Evolutionary conservation across 805 yeast species (phyloP), one percentile per base, ranked within the genome.

Genomic region (Candida stauntonica): DNA sequence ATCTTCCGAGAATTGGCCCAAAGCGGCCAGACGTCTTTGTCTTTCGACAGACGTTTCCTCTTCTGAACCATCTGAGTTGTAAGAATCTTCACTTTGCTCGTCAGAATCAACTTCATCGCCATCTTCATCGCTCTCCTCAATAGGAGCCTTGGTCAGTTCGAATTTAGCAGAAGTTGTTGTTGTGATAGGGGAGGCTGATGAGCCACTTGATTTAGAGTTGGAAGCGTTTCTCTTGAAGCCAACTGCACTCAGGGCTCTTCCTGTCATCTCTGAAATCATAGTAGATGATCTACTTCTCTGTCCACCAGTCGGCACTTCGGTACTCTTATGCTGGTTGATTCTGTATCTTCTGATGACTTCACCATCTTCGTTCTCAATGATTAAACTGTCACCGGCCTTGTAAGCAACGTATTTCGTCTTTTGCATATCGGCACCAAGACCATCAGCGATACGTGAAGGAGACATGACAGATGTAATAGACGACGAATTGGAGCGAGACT

Each of bases 351-450:
- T 78, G 32, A 93, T 67, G 39, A 93, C 77, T 51, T 91, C 98
- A 47, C 98, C 99, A 11, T 89, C 95, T 31, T 77, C 86, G 53
- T 88, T 85, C 60, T 91, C 99, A 41, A 93, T 81, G 42, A 87
- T 71, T 38, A 93, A 74, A 42, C 79, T 69, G 52, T 86, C 79
- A 55, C 81, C 93, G 29, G 86, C 69, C 60, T 82, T 84, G 60
- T 80, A 91, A 1, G 96, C 98, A 61, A 66, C 77, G 50, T 60
- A 64, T 40, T 61, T 62, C 21, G 35, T 36, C 39, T 40, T 40
- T 6, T 40, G 40, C 15, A 17, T n/a, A 3, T 37, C 16, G 12
- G 30, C 14, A 6, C 17, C 27, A 21, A 21, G 24, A 8, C 24
- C 24, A 7, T 21, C 24, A 5, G 20, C 42, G 14, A 40, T 2